These are phyloP conservation scores for Gyromitra esculenta DNA, from an alignment of 2,329 filamentous ascomycete genomes.

Conservation along the genomic window DNA sequence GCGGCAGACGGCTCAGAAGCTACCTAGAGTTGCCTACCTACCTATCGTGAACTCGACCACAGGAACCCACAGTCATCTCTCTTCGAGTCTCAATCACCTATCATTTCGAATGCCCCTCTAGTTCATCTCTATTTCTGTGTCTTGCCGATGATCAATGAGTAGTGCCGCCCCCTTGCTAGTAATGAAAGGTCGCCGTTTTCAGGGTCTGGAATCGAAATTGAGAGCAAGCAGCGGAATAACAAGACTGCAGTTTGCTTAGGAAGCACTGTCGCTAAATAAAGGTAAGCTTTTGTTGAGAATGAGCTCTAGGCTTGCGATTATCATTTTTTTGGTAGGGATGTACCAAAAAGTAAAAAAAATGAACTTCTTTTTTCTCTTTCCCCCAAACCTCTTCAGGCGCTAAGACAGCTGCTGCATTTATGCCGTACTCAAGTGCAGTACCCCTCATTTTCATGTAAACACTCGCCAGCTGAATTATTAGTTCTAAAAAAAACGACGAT, in stretches of 20 bases:
- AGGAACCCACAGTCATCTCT: not conserved
- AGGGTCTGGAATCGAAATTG: constrained; percentile 1
- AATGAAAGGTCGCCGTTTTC: not conserved
- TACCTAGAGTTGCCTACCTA: not conserved
- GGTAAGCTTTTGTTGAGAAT: constrained; percentile 1
- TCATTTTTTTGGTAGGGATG: not conserved
- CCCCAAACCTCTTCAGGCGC: constrained; percentile 5
- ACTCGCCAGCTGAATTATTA: not conserved
- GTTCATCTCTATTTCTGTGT: constrained; percentile 43
- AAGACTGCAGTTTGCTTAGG: not conserved
- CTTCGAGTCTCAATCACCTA: constrained; percentile 18
- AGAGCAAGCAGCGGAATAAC: not conserved
- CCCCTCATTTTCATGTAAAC: constrained; percentile 43
- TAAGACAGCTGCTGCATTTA: constrained; percentile 31
- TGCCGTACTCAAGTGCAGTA: constrained; percentile 25
- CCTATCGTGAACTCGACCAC: constrained; percentile 42
- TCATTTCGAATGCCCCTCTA: constrained; percentile 46
- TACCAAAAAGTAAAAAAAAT: constrained; percentile 27
- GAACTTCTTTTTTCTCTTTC: constrained; percentile 12
- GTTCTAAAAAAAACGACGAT: not conserved
- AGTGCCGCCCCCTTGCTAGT: constrained; percentile 1
- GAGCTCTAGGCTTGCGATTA: constrained; percentile 2
- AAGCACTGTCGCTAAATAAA: not conserved
- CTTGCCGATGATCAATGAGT: constrained; percentile 31
- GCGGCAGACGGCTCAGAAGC: constrained; percentile 19